Percentiles rank a stretch among this genome's conserved stretches.
Evolutionary conservation across 495 filamentous ascomycete species (phyloP).

Genomic region (Trichoderma asperelloides): DNA sequence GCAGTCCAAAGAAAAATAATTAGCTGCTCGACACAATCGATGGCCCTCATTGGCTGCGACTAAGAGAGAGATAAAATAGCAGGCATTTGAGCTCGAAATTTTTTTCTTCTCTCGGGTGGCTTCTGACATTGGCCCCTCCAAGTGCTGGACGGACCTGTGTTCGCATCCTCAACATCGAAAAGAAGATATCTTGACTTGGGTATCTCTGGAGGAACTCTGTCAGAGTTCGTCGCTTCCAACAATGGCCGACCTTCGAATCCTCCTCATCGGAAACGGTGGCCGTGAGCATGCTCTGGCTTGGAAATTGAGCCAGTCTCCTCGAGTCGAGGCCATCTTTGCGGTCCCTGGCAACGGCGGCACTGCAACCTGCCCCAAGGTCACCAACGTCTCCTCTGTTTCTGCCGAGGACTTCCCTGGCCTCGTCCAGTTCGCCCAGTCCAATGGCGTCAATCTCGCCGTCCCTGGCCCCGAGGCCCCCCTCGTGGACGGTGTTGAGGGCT

Average conservation of each 20-base stretch:
- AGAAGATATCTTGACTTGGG: constrained; percentile 12
- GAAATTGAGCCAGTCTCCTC: constrained; percentile 77
- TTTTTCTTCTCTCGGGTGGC: not conserved
- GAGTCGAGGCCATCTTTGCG: constrained; percentile 54
- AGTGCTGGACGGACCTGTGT: not conserved
- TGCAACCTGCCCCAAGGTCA: constrained; percentile 57
- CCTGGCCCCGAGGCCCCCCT: constrained; percentile 89
- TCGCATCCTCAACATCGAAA: constrained; percentile 15
- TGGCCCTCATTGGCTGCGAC: not conserved
- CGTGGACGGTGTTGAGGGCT: constrained; percentile 81
- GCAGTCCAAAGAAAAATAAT: not conserved
- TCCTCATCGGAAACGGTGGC: constrained; percentile 88
- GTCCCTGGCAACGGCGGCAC: constrained; percentile 90
- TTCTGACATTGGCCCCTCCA: constrained; percentile 7
- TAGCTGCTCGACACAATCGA: not conserved
- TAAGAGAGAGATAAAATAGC: constrained; percentile 13
- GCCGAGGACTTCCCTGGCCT: constrained; percentile 70
- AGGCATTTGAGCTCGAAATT: constrained; percentile 10
- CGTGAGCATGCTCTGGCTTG: constrained; percentile 92
- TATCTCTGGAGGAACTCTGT: not conserved
- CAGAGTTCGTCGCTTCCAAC: not conserved
- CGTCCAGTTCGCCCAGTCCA: constrained; percentile 61
- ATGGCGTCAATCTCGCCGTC: constrained; percentile 74
- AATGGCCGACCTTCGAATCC: constrained; percentile 44
- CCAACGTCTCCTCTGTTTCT: constrained; percentile 58